Evolutionary conservation across 208 protist genomes (phyloP), one percentile per base, ranked within the genome.

Genomic region (Naegleria gruberi): DNA sequence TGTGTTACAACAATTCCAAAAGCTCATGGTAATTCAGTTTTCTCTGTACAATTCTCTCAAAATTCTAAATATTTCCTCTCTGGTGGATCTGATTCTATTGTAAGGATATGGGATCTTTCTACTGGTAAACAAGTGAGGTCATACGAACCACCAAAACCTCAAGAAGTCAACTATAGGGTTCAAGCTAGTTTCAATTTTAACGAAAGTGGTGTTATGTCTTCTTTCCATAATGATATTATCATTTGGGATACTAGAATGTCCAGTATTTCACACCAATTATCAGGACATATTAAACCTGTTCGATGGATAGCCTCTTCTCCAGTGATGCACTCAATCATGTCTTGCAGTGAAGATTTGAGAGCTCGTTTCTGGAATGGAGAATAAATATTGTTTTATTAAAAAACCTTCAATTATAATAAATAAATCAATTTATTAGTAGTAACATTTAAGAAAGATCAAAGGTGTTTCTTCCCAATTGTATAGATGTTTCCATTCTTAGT

Each of bases 361-460:
- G 91, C 90, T 47, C 42, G 92, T 45, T 93, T 93, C 37, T 93
- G 92, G 92, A 46, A 23, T 51, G 92, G 91, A 43, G 90, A 91
- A 65, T 23, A 65, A n/a, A n/a, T n/a, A n/a, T n/a, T n/a, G n/a
- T n/a, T n/a, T n/a, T n/a, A n/a, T n/a, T n/a, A n/a, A n/a, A n/a
- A n/a, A n/a, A n/a, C n/a, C n/a, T n/a, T n/a, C n/a, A n/a, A n/a
- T n/a, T n/a, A n/a, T n/a, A n/a, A n/a, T n/a, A n/a, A n/a, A n/a
- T n/a, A n/a, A n/a, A n/a, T n/a, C n/a, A n/a, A n/a, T n/a, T n/a
- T n/a, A n/a, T n/a, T n/a, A n/a, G n/a, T n/a, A n/a, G n/a, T n/a
- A n/a, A n/a, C n/a, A n/a, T n/a, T n/a, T n/a, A n/a, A n/a, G 51
- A 65, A 30, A 97, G 83, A 12, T 93, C 89, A 87, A 97, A 97